Evolutionary conservation across 495 filamentous ascomycete species (phyloP), one percentile per base, ranked within the genome.

Genomic region (Aspergillus funiculosus): DNA sequence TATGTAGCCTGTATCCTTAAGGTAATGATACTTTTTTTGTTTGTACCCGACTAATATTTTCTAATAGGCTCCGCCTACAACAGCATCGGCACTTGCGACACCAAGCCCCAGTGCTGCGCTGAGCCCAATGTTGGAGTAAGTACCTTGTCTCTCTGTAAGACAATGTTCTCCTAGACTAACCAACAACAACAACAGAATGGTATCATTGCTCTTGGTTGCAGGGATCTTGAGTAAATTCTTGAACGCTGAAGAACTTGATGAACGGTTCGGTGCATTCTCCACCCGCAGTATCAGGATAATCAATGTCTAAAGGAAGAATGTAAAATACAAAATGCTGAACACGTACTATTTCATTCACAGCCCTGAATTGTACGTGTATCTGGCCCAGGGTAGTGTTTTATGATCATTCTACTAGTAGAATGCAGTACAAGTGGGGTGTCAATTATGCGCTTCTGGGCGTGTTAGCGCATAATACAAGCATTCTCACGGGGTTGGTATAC

Each of bases 121-220:
- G 61, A 68, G 48, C 54, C 43, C 34, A 66, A 66, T 46, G 44
- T 68, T 37, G 41, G 64, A 43, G 65, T 68, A 57, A 51, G 60
- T 58, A 42, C 19, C 10, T 9, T 20, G 6, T 35, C n/a, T 17
- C 18, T 17, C 18, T 3, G 10, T 14, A 0, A 13, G 7, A 8
- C 10, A 5, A 7, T 13, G n/a, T 6, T 40, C 7, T 20, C 32
- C 29, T 10, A 6, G 5, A 11, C 2, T 7, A 13, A 28, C 43
- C 45, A 47, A 49, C 36, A 26, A 20, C 0, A 32, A n/a, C n/a
- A 21, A 27, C 20, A 66, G 58, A 51, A 52, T 15, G 59, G 59
- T 11, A 44, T 43, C 22, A 3, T 63, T 37, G 62, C 57, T 42
- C 54, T 63, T 26, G 59, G 57, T 20, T 62, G 59, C 50, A 35